A percentile compares a stretch with the other conserved stretches of the same genome.
Evolutionary conservation across 305 asterid species (phyloP).

Genomic region (Fraxinus albicans): DNA sequence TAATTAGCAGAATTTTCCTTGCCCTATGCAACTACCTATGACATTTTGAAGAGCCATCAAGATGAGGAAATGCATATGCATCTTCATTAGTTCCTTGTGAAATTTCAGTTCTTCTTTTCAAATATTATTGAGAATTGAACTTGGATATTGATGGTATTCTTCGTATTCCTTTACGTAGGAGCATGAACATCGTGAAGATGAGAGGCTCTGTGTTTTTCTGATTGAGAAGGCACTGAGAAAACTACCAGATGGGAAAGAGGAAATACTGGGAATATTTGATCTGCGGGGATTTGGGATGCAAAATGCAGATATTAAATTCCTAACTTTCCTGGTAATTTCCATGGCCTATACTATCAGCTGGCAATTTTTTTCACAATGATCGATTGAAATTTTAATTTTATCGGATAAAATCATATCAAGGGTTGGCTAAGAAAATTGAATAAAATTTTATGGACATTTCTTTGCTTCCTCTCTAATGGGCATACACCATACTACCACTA

Average conservation of each 20-base stretch:
- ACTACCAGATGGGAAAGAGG: constrained; percentile 66
- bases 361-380: not conserved
- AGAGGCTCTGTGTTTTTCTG: constrained; percentile 72
- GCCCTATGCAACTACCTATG: not conserved
- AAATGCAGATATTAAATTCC: constrained; percentile 78
- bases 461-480: not conserved
- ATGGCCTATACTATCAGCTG: not conserved
- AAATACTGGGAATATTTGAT: constrained; percentile 70
- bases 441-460: not conserved
- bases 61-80: not conserved
- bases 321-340: constrained; percentile 65
- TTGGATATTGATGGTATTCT: not conserved
- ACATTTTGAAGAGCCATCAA: not conserved
- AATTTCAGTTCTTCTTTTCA: not conserved
- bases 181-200: constrained; percentile 57
- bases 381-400: not conserved
- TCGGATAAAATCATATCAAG: not conserved
- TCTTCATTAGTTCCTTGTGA: not conserved
- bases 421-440: not conserved
- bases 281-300: constrained; percentile 61
- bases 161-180: constrained; percentile 35
- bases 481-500: not conserved
- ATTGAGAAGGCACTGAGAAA: constrained; percentile 75
- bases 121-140: not conserved
- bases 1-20: not conserved